These are phyloP conservation scores for Coprinopsis strossmayeri DNA, from an alignment of 768 basidiomycete species.

Conservation along the genomic window DNA sequence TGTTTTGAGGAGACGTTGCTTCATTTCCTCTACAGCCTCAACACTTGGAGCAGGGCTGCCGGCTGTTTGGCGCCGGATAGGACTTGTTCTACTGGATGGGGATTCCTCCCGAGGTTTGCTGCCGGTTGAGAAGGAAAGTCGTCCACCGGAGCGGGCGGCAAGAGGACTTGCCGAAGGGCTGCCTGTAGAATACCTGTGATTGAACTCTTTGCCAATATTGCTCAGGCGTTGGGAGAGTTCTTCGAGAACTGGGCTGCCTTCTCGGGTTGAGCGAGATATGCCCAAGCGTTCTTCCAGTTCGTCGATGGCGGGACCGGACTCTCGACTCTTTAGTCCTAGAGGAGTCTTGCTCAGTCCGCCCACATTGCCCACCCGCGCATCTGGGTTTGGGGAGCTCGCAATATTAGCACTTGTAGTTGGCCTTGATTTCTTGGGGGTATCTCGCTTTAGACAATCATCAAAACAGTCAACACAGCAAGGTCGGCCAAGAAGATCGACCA, in stretches of 20 bases:
- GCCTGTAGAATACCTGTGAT: slow-evolving; percentile 16
- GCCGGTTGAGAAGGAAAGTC: slow-evolving; percentile 13
- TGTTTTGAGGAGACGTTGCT: slow-evolving; percentile 41
- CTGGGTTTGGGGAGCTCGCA: slow-evolving; percentile 36
- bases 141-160: slow-evolving; percentile 7
- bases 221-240: slow-evolving; percentile 42
- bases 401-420: slow-evolving; percentile 27
- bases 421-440: slow-evolving; percentile 39
- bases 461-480: slow-evolving; percentile 81
- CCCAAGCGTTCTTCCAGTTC: slow-evolving; percentile 59
- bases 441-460: slow-evolving; percentile 62
- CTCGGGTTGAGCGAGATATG: slow-evolving; percentile 44
- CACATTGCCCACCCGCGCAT: slow-evolving; percentile 16
- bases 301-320: slow-evolving; percentile 55
- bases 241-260: slow-evolving; percentile 48
- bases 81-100: slow-evolving; percentile 18
- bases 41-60: slow-evolving; percentile 31
- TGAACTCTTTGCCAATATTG: slow-evolving; percentile 27
- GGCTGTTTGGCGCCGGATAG: slow-evolving; percentile 18
- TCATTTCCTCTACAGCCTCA: slow-evolving; percentile 60
- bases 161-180: slow-evolving; percentile 19
- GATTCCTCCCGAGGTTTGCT: slow-evolving; percentile 20
- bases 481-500: slow-evolving; percentile 78
- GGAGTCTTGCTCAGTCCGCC: slow-evolving; percentile 36
- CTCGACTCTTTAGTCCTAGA: slow-evolving; percentile 31